phyloP scores from a whole-genome alignment of 805 yeast species.

The Barnettozyma pratensis region DNA sequence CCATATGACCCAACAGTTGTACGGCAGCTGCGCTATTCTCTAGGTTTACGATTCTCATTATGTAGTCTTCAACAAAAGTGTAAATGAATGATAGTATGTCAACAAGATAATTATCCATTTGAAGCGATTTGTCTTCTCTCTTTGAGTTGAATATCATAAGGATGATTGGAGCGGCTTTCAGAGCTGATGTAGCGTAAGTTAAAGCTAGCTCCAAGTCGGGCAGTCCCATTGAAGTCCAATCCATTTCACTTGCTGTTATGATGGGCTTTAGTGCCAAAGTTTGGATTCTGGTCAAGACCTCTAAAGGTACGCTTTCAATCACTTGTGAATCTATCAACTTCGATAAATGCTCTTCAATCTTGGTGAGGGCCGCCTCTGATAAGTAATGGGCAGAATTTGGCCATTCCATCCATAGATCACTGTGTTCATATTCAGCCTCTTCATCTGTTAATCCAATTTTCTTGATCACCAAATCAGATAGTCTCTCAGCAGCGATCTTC shows the following conservation, averaged over 20 bases:
- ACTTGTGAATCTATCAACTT: slow-evolving; percentile 15
- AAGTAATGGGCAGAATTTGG: slow-evolving; percentile 18
- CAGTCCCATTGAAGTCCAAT: slow-evolving; percentile 10
- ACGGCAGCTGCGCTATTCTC: neutral
- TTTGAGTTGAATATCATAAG: slow-evolving; percentile 37
- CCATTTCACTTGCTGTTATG: slow-evolving; percentile 18
- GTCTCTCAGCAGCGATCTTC: slow-evolving; percentile 4
- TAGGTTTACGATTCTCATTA: slow-evolving; percentile 16
- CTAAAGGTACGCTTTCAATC: slow-evolving; percentile 17
- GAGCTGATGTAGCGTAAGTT: slow-evolving; percentile 7
- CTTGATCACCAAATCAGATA: slow-evolving; percentile 8
- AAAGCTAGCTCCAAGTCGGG: slow-evolving; percentile 2
- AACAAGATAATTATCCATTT: slow-evolving; percentile 39
- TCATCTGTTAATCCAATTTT: slow-evolving; percentile 24
- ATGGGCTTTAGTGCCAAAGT: slow-evolving; percentile 27
- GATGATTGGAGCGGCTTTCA: slow-evolving; percentile 26
- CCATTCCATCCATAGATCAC: slow-evolving; percentile 24
- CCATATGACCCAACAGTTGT: neutral
- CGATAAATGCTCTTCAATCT: slow-evolving; percentile 20
- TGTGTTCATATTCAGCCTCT: slow-evolving; percentile 20
- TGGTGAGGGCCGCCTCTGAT: slow-evolving; percentile 14
- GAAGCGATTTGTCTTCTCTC: slow-evolving; percentile 38
- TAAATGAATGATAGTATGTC: slow-evolving; percentile 37
- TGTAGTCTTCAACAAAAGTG: slow-evolving; percentile 27
- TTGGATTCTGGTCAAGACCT: slow-evolving; percentile 29